Conservation (phyloP, 2,329 filamentous ascomycete genomes). For the Aspergillus hiratsukae region DNA sequence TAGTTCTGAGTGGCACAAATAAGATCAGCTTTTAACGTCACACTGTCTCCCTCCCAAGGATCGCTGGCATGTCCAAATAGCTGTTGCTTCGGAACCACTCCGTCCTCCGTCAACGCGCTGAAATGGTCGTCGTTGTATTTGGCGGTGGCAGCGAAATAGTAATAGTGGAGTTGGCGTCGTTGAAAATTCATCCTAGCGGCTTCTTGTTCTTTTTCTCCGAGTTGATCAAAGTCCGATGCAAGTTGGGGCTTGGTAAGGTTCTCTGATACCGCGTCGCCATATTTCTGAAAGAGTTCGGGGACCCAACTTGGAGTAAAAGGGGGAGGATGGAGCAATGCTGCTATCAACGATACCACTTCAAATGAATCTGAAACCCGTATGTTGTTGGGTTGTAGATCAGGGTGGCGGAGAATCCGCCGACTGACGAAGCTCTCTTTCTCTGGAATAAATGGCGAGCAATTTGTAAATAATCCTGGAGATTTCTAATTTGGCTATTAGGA, state of each 20-base stretch:
- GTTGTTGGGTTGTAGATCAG: slow-evolving; percentile 26
- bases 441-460: not conserved
- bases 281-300: slow-evolving; percentile 29
- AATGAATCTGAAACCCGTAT: slow-evolving; percentile 24
- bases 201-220: slow-evolving; percentile 13
- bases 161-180: slow-evolving; percentile 18
- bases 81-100: slow-evolving; percentile 9
- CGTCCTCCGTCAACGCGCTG: slow-evolving; percentile 14
- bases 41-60: slow-evolving; percentile 26
- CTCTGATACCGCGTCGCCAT: slow-evolving; percentile 21
- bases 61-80: slow-evolving; percentile 19
- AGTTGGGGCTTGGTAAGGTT: slow-evolving; percentile 10
- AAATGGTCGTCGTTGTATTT: slow-evolving; percentile 12
- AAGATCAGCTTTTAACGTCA: slow-evolving; percentile 17
- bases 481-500: not conserved
- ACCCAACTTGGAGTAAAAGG: slow-evolving; percentile 23
- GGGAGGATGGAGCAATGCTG: slow-evolving; percentile 25
- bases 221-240: slow-evolving; percentile 1
- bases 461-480: not conserved
- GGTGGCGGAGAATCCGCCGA: slow-evolving; percentile 18
- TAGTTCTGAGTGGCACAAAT: too few relatives aligned
- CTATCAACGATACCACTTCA: slow-evolving; percentile 22
- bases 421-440: slow-evolving; percentile 2
- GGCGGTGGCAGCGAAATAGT: slow-evolving; percentile 17
- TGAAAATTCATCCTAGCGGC: slow-evolving; percentile 11